Evolutionary conservation across 1,284 basidiomycete genomes (phyloP), one percentile per base, ranked within the genome.

Genomic region (Macrocybe sp.): DNA sequence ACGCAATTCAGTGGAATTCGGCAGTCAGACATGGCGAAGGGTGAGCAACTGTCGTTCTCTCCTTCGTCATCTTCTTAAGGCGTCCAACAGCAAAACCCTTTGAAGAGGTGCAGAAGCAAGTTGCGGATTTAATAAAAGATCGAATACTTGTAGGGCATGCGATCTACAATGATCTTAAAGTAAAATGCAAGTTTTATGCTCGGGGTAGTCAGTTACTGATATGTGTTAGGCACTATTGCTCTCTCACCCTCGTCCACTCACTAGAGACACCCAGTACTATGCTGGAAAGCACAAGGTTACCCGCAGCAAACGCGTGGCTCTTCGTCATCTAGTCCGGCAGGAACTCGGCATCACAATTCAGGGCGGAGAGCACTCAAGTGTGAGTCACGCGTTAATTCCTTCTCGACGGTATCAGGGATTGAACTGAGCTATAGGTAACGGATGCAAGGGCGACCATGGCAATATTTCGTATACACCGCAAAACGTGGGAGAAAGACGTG

Each of bases 381-480:
- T 94, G 63, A 41, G 77, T 63, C 3, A 28, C 22, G 33, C 39
- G 0, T 50, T 52, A 30, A 48, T 9, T 37, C 33, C 8, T 14
- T 35, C 14, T 54, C 45, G 6, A 3, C 10, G 9, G 36, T 22
- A 37, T 47, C 5, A 46, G 42, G 47, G 46, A 34, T 36, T n/a
- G 9, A 46, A 43, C 38, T 35, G 30, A 38, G 14, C 29, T 34
- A 6, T 55, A 95, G 92, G 82, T 96, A 6, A 92, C 85, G 22
- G 95, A 99, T 63, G 95, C 96, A 1, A 77, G 93, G 41, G 94
- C 95, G 0, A 93, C 96, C 0, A 98, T 99, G 93, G 95, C 92
- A 0, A 72, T 98, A 22, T 99, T 91, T 66, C 77, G 93, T 6
- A 64, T 96, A n/a, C 79, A 96, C 64, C 87, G 89, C 59, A 81